phyloP scores from a whole-genome alignment of 495 filamentous ascomycete genomes.

The Neurospora tetrasperma region DNA sequence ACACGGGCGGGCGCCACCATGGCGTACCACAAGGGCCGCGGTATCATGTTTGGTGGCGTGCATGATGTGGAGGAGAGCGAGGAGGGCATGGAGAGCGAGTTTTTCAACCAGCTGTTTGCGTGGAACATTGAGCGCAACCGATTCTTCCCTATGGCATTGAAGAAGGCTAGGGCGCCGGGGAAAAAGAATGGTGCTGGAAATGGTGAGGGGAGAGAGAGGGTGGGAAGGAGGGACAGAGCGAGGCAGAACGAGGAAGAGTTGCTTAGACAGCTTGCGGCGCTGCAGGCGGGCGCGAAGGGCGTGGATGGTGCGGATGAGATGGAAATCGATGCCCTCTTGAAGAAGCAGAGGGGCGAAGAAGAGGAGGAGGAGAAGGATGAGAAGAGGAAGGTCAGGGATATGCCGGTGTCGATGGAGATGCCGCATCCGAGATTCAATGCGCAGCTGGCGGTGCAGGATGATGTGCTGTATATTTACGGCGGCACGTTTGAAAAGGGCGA shows the following conservation, averaged over 20 bases:
- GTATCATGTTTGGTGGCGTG: conserved; percentile 89
- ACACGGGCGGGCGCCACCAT: conserved; percentile 80
- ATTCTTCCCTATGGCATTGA: conserved; percentile 74
- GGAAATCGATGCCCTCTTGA: conserved; percentile 32
- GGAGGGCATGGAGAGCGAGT: conserved; percentile 91
- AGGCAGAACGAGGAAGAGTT: conserved; percentile 87
- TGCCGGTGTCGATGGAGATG: conserved; percentile 58
- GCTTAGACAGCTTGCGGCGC: conserved; percentile 66
- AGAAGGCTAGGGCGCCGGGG: conserved; percentile 50
- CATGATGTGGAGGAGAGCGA: conserved; percentile 90
- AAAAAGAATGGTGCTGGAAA: conserved; percentile 42
- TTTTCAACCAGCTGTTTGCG: conserved; percentile 79
- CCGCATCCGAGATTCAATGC: conserved; percentile 85
- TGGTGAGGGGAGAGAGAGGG: conserved; percentile 33
- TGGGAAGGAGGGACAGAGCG: conserved; percentile 53
- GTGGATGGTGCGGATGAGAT: conserved; percentile 47
- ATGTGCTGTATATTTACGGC: conserved; percentile 85
- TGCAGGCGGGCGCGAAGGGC: conserved; percentile 38
- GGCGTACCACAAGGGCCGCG: conserved; percentile 84
- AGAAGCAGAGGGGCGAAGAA: conserved; percentile 9
- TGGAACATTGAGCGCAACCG: conserved; percentile 93
- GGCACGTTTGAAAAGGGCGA: conserved; percentile 94
- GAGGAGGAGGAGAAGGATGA: conserved; percentile 36
- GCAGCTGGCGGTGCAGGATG: conserved; percentile 80
- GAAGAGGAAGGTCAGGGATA: conserved; percentile 39